phyloP scores from a whole-genome alignment of 176 grass and related monocot species.

The maize (Zea mays) region Zm-B73-REFERENCE-NAM-5.0 NC_050099.1:202579001-202579500 shows the following conservation, averaged over 20 bases:
- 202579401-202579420: conserved; percentile 55
- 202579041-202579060: conserved; percentile 60
- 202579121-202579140: conserved; percentile 44
- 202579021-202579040: conserved; percentile 77
- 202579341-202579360: conserved; percentile 59
- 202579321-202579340: conserved; percentile 57
- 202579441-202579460: conserved; percentile 51
- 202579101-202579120: conserved; percentile 48
- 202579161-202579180: conserved; percentile 47
- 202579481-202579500: conserved; percentile 95
- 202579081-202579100: conserved; percentile 66
- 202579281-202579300: conserved; percentile 38
- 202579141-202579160: conserved; percentile 43
- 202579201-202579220: conserved; percentile 37
- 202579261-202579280: conserved; percentile 41
- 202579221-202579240: conserved; percentile 48
- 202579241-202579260: conserved; percentile 43
- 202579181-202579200: conserved; percentile 37
- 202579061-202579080: conserved; percentile 65
- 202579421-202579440: conserved; percentile 68
- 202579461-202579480: conserved; percentile 89
- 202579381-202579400: conserved; percentile 50
- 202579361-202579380: conserved; percentile 61
- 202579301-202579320: conserved; percentile 38
- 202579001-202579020: conserved; percentile 54